phyloP scores from a whole-genome alignment of 2,329 filamentous ascomycete genomes.

The Calonectria pseudoreteaudii region DNA sequence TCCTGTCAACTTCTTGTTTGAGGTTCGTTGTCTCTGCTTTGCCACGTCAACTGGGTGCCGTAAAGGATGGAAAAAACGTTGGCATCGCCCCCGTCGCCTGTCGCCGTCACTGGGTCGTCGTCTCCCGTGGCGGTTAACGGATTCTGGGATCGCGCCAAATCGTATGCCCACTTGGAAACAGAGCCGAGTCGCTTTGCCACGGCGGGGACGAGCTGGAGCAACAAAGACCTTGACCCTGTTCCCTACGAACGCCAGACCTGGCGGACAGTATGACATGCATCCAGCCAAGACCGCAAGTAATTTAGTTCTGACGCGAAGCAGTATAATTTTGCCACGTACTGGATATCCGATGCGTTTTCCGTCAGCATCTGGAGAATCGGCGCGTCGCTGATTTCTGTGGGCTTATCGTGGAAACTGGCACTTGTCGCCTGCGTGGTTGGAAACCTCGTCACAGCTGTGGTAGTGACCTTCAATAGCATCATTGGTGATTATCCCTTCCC shows the following conservation, averaged over 20 bases:
- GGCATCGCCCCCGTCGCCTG: background rate
- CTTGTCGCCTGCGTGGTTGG: background rate
- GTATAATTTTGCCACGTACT: background rate
- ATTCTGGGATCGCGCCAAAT: background rate
- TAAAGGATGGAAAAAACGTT: background rate
- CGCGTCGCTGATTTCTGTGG: background rate
- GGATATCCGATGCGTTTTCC: background rate
- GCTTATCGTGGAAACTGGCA: background rate
- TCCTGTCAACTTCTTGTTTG: background rate
- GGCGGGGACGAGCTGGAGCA: background rate
- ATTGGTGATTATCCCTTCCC: background rate
- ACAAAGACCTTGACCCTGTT: background rate
- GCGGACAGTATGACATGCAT: background rate
- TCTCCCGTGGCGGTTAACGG: background rate
- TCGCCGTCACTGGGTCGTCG: background rate
- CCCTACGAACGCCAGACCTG: background rate
- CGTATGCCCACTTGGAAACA: background rate
- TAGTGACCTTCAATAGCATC: background rate
- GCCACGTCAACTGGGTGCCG: background rate
- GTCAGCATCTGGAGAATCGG: background rate
- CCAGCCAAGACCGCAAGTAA: background rate
- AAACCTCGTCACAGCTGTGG: background rate
- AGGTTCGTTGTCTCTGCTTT: background rate
- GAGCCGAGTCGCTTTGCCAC: background rate
- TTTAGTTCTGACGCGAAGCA: background rate